Base-by-base conservation (phyloP, 192 early-diverging fungal species). In the Coemansia reversa region DNA sequence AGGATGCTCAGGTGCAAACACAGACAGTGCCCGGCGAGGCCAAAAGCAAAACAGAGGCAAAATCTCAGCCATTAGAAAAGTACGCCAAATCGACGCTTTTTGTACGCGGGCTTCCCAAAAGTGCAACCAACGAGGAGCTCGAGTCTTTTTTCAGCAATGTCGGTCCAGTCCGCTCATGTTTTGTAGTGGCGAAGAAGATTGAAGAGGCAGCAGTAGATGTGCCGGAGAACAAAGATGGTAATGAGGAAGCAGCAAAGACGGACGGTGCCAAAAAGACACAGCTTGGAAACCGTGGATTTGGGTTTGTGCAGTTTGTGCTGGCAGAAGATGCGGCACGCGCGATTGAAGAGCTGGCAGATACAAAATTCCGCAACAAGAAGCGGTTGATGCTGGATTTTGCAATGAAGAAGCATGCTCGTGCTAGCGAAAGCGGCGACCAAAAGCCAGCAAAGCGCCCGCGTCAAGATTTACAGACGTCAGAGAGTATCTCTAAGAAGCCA, bases 91-190 rank as follows among this genome's bases (percentile, higher is more conserved):
- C 88, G 25, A 93, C 87, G 32, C 82, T 98, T 16, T 98, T 97
- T 72, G 93, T 98, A 42, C 87, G 93, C 28, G 88, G 86, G 5
- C 83, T 98, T 39, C 96, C 96, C 22, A 89, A 84, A 61, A 83
- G 87, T 50, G 93, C 94, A 1, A 94, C 93, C 19, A 87, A 84
- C 51, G 81, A 73, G 16, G 88, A 96, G 60, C 86, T 98, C 18
- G 91, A 94, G 67, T 86, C 76, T 27, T 97, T 94, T 76, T 97
- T 97, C 72, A 87, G 87, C 58, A 90, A 92, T 27, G 69, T 96
- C 28, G 96, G 94, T 14, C 96, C 96, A 7, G 75, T 94, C 19
- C 78, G 93, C 33, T 92, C 90, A 28, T 94, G 93, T 67, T 98
- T 97, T 70, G 91, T 95, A 39, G 93, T 97, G 1, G 69, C 72